These are phyloP conservation scores for Dorcoceras hygrometricum DNA, from an alignment of 257 asterid species.

Conservation along the genomic window DNA sequence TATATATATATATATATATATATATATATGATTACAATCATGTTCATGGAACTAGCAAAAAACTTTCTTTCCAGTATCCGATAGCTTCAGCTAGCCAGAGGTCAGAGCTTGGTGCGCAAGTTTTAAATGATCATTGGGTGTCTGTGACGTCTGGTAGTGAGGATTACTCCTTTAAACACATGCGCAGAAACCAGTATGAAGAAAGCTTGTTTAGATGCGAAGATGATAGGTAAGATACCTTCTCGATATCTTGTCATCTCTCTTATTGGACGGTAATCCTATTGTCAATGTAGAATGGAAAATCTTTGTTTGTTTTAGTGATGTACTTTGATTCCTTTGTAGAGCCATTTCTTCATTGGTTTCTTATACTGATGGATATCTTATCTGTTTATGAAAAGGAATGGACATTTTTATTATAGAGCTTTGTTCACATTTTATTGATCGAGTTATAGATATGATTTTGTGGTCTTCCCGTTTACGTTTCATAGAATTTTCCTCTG, in stretches of 20 bases:
- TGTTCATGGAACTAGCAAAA: not conserved
- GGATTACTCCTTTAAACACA: conserved; percentile 57
- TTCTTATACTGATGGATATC: conserved; percentile 1
- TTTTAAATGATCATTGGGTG: conserved; percentile 91
- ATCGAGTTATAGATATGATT: conserved; percentile 17
- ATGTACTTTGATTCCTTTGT: not conserved
- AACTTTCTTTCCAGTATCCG: conserved; percentile 73
- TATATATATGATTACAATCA: not conserved
- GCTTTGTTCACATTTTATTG: conserved; percentile 8
- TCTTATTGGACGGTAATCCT: not conserved
- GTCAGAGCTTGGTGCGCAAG: conserved; percentile 88
- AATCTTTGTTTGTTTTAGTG: not conserved
- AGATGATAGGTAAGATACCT: conserved; percentile 46
- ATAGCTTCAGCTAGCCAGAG: conserved; percentile 85
- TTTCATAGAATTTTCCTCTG: conserved; percentile 14
- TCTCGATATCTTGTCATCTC: not conserved
- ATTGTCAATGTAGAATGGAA: not conserved
- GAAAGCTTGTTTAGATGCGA: conserved; percentile 57
- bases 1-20: conserved; percentile 6
- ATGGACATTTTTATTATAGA: not conserved
- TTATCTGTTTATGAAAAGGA: not conserved
- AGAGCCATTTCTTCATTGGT: conserved; percentile 6
- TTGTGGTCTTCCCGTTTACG: conserved; percentile 1
- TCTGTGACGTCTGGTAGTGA: conserved; percentile 75
- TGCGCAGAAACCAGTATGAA: conserved; percentile 59